Conservation (phyloP, 768 basidiomycete genomes). For the Paxillus involutus region DNA sequence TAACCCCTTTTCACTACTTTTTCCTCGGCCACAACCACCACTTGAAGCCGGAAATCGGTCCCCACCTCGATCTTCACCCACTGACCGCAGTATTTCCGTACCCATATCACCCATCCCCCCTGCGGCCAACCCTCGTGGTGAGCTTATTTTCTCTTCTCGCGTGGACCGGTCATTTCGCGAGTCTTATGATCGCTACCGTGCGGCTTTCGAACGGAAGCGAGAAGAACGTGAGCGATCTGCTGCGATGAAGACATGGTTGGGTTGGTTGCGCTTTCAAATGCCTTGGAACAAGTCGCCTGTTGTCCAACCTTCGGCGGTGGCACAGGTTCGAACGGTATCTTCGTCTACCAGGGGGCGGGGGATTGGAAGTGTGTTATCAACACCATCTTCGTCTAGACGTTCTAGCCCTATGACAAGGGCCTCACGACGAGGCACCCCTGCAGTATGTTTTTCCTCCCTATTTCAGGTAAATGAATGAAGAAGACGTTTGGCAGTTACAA, state of each 20-base stretch:
- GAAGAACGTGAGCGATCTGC: conserved; percentile 58
- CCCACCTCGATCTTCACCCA: conserved; percentile 29
- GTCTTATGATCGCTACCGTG: conserved; percentile 88
- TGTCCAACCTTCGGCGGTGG: conserved; percentile 4
- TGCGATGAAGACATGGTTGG: conserved; percentile 29
- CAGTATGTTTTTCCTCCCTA: conserved; percentile 19
- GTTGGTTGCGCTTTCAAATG: conserved; percentile 29
- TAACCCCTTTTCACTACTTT: conserved; percentile 39
- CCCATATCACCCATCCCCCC: conserved; percentile 77
- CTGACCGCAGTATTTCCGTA: conserved; percentile 46
- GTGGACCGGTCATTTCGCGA: conserved; percentile 84
- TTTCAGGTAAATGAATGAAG: conserved; percentile 29
- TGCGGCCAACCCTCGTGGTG: conserved; percentile 86
- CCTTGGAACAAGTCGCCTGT: conserved; percentile 25
- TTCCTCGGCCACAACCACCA: conserved; percentile 29
- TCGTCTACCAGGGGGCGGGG: conserved; percentile 26
- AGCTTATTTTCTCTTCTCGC: conserved; percentile 92
- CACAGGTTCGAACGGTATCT: conserved; percentile 25
- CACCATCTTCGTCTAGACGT: conserved; percentile 31
- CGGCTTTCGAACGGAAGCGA: conserved; percentile 78
- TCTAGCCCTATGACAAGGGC: conserved; percentile 34
- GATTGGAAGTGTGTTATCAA: conserved; percentile 24
- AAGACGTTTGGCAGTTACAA: conserved; percentile 12
- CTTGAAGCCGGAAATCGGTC: conserved; percentile 20
- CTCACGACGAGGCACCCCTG: conserved; percentile 25